Conservation (phyloP, 441 rosid genomes). For the Omphalea diandra region DNA sequence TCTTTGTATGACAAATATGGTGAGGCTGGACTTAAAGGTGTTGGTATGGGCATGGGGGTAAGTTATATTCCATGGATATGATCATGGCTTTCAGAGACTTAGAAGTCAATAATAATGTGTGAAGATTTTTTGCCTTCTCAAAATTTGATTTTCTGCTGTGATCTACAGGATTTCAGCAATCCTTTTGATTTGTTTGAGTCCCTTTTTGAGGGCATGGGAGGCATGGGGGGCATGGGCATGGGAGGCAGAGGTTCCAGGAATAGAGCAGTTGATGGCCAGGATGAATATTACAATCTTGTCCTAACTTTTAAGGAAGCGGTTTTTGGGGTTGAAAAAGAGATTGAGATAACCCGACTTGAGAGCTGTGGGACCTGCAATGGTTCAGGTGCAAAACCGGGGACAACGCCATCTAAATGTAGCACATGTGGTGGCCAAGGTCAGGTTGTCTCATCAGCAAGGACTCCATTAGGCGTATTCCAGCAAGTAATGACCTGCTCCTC, state of each 20-base stretch:
- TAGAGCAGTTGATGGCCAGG: constrained; percentile 86
- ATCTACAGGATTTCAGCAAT: constrained; percentile 84
- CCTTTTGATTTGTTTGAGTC: constrained; percentile 96
- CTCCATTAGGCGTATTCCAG: constrained; percentile 95
- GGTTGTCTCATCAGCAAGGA: constrained; percentile 85
- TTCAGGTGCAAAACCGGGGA: constrained; percentile 90
- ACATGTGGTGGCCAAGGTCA: constrained; percentile 98
- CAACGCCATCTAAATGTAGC: constrained; percentile 71
- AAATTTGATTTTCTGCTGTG: constrained; percentile 11
- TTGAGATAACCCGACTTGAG: constrained; percentile 90
- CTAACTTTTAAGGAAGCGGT: constrained; percentile 91
- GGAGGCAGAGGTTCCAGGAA: constrained; percentile 69
- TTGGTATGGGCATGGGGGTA: constrained; percentile 98
- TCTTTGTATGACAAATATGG: constrained; percentile 90
- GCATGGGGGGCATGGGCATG: too few relatives aligned
- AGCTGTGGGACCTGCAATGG: constrained; percentile 83
- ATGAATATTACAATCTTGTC: constrained; percentile 76
- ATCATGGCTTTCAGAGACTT: not conserved
- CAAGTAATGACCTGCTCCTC: constrained; percentile 93
- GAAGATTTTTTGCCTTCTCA: constrained; percentile 1
- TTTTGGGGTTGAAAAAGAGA: constrained; percentile 91
- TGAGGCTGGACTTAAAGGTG: constrained; percentile 96
- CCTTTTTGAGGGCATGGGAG: constrained; percentile 76
- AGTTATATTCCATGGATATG: constrained; percentile 26
- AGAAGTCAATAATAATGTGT: not conserved